Percentiles rank a stretch among this genome's conserved stretches.
Evolutionary conservation across 345 rosid species (phyloP).

Genomic region (Eutrema japonicum): DNA sequence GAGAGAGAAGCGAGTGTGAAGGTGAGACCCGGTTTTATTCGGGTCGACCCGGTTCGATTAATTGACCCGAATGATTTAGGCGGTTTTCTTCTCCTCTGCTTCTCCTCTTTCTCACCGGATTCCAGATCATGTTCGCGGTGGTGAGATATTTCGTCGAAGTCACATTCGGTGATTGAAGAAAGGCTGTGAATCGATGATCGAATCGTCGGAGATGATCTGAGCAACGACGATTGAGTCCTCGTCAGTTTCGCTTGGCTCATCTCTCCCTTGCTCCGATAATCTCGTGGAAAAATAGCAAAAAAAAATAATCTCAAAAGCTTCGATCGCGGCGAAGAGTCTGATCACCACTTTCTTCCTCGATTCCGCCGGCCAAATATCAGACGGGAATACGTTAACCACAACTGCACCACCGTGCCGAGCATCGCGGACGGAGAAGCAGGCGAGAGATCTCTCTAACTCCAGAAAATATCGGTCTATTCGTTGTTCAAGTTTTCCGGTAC

Average conservation of each 20-base stretch:
- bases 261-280: slow-evolving; percentile 23
- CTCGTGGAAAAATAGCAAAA: slow-evolving; percentile 5
- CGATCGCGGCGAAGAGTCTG: slow-evolving; percentile 46
- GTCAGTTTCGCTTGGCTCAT: slow-evolving; percentile 72
- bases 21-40: slow-evolving; percentile 59
- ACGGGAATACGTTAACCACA: slow-evolving; percentile 47
- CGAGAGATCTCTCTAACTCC: background rate
- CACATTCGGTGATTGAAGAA: slow-evolving; percentile 64
- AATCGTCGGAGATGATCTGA: slow-evolving; percentile 79
- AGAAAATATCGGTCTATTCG: background rate
- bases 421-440: slow-evolving; percentile 24
- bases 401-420: slow-evolving; percentile 44
- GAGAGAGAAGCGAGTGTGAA: slow-evolving; percentile 62
- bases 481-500: background rate
- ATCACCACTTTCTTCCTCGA: slow-evolving; percentile 41
- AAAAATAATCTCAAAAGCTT: background rate
- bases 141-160: slow-evolving; percentile 35
- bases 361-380: slow-evolving; percentile 55
- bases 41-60: slow-evolving; percentile 44
- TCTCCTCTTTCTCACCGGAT: slow-evolving; percentile 50
- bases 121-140: slow-evolving; percentile 36
- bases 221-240: slow-evolving; percentile 80
- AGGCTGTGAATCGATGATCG: slow-evolving; percentile 90
- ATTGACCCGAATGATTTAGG: slow-evolving; percentile 49
- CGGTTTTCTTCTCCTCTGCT: slow-evolving; percentile 38